phyloP scores from a whole-genome alignment of 768 basidiomycete species.

The Lentinus brumalis region DNA sequence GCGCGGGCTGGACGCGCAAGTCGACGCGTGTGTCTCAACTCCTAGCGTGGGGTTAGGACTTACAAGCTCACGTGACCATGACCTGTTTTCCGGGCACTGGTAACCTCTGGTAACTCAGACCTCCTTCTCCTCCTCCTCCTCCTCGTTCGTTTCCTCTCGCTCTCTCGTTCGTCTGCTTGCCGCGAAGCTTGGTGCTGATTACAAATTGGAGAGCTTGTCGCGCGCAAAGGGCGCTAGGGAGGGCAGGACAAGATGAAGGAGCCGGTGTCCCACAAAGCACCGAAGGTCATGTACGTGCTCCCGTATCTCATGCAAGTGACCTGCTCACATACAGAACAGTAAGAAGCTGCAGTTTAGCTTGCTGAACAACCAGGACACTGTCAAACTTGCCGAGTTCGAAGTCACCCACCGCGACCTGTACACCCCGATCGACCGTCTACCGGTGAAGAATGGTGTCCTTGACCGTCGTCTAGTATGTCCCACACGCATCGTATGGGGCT shows the following conservation, averaged over 20 bases:
- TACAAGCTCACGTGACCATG: conserved; percentile 5
- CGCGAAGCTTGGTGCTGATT: neutral
- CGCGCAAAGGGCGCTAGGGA: neutral
- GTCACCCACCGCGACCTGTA: conserved; percentile 93
- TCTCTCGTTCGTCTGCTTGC: neutral
- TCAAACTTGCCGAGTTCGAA: conserved; percentile 94
- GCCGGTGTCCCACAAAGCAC: conserved; percentile 73
- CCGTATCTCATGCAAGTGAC: neutral
- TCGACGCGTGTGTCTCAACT: conserved; percentile 30
- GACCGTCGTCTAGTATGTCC: conserved; percentile 78
- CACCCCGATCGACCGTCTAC: conserved; percentile 77
- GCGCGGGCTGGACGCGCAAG: conserved; percentile 62
- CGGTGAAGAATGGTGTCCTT: conserved; percentile 89
- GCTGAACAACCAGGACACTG: conserved; percentile 92
- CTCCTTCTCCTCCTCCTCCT: neutral
- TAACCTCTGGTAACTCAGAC: neutral
- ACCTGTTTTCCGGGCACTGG: neutral
- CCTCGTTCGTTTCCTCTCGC: neutral
- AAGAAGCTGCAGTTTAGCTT: conserved; percentile 97
- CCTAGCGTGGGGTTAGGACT: conserved; percentile 4
- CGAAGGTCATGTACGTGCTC: conserved; percentile 74
- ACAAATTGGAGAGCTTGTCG: neutral
- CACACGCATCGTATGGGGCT: neutral
- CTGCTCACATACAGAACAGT: conserved; percentile 40
- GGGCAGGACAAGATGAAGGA: conserved; percentile 64